Percentiles rank a stretch among this genome's conserved stretches.
These are phyloP conservation scores for Zygoascus tannicola DNA, from an alignment of 805 yeast species.

Conservation along the genomic window DNA sequence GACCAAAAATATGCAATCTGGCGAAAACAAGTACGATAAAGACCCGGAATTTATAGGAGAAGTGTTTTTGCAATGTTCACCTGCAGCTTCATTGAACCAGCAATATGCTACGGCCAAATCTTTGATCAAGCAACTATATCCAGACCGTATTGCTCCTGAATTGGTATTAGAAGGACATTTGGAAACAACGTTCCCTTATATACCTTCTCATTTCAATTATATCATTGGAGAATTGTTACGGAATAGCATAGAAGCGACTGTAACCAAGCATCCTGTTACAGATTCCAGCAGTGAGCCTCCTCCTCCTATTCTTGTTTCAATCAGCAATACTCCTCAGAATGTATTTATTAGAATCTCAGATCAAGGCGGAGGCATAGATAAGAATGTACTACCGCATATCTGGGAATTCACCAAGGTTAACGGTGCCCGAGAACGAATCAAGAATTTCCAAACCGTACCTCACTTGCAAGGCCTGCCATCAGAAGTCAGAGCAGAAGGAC, in stretches of 20 bases:
- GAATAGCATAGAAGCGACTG: slow-evolving; percentile 77
- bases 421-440: slow-evolving; percentile 19
- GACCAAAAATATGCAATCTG: slow-evolving; percentile 49
- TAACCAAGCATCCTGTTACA: slow-evolving; percentile 27
- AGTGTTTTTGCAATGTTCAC: slow-evolving; percentile 71
- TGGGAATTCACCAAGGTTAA: slow-evolving; percentile 71
- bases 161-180: slow-evolving; percentile 63
- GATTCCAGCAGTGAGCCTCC: neutral
- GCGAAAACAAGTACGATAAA: slow-evolving; percentile 35
- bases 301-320: slow-evolving; percentile 62
- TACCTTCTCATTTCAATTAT: slow-evolving; percentile 79
- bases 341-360: slow-evolving; percentile 76
- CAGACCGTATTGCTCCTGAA: slow-evolving; percentile 51
- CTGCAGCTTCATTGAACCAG: slow-evolving; percentile 50
- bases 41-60: slow-evolving; percentile 47
- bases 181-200: slow-evolving; percentile 64
- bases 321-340: slow-evolving; percentile 55
- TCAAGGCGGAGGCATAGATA: slow-evolving; percentile 78
- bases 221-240: slow-evolving; percentile 80
- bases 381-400: slow-evolving; percentile 47
- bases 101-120: slow-evolving; percentile 48
- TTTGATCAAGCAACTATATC: slow-evolving; percentile 29
- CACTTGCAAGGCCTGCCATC: slow-evolving; percentile 24
- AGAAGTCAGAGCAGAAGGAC: slow-evolving; percentile 17
- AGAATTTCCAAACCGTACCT: slow-evolving; percentile 25